Percentiles rank a stretch among this genome's conserved stretches.
These are phyloP conservation scores for Coprinopsis strossmayeri DNA, from an alignment of 768 basidiomycete species.

Conservation along the genomic window DNA sequence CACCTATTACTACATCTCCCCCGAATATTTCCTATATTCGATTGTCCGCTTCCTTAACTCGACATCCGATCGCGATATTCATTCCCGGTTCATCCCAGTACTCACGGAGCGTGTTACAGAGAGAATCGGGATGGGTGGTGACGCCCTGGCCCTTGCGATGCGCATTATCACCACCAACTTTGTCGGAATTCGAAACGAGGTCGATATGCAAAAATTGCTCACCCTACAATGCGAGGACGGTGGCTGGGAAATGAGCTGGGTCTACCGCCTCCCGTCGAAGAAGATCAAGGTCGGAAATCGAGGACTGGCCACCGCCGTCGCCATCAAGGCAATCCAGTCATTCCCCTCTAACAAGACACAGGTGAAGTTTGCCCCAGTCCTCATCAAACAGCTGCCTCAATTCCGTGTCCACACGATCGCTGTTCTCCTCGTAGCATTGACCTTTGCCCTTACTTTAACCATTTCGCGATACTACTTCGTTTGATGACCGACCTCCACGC, in stretches of 20 bases:
- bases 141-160: conserved; percentile 52
- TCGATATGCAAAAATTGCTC: conserved; percentile 39
- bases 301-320: conserved; percentile 48
- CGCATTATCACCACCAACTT: conserved; percentile 40
- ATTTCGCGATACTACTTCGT: background rate
- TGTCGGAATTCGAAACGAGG: conserved; percentile 33
- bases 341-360: background rate
- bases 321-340: conserved; percentile 41
- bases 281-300: conserved; percentile 46
- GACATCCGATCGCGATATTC: conserved; percentile 28
- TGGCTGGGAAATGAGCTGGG: conserved; percentile 48
- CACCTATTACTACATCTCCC: conserved; percentile 46
- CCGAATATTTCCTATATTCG: conserved; percentile 50
- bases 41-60: conserved; percentile 35
- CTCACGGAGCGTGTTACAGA: conserved; percentile 41
- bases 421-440: background rate
- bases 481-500: background rate
- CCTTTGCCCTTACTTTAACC: background rate
- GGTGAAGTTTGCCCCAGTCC: background rate
- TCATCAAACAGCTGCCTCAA: background rate
- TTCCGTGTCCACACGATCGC: background rate
- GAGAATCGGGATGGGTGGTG: conserved; percentile 41
- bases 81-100: conserved; percentile 30
- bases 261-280: conserved; percentile 47
- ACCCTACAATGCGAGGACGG: conserved; percentile 48